These are phyloP conservation scores for Volvox reticuliferus DNA, from an alignment of 139 green algal genomes.

Conservation along the genomic window DNA sequence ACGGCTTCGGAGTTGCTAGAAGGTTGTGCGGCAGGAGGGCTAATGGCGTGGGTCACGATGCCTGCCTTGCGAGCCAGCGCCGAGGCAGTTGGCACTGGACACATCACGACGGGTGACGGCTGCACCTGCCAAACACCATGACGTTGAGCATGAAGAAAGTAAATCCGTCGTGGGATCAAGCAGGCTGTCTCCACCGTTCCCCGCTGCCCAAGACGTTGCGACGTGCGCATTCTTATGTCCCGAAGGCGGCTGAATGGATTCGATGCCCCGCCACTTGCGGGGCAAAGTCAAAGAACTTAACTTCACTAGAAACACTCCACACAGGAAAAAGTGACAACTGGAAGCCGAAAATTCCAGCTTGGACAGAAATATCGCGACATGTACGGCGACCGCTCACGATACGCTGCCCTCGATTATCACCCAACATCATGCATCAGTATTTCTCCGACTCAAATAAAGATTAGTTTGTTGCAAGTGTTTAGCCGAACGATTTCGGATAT, in stretches of 20 bases:
- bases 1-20: neutral
- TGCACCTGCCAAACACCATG: neutral
- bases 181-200: neutral
- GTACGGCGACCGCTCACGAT: too few relatives aligned
- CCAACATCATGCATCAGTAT: too few relatives aligned
- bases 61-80: neutral
- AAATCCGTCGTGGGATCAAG: neutral
- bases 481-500: too few relatives aligned
- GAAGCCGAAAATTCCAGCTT: too few relatives aligned
- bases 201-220: neutral
- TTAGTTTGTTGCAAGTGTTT: too few relatives aligned
- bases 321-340: neutral
- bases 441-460: too few relatives aligned
- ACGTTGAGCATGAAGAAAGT: neutral
- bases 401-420: too few relatives aligned
- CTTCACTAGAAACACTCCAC: neutral
- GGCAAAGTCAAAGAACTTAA: neutral
- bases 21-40: neutral
- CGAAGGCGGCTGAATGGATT: neutral
- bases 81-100: neutral
- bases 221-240: neutral
- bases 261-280: conserved; percentile 18
- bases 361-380: too few relatives aligned
- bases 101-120: neutral
- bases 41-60: neutral